Percentiles rank a stretch among this genome's conserved stretches.
Evolutionary conservation across 306 rosid species (phyloP).

Genomic region (Corylus americana): DNA sequence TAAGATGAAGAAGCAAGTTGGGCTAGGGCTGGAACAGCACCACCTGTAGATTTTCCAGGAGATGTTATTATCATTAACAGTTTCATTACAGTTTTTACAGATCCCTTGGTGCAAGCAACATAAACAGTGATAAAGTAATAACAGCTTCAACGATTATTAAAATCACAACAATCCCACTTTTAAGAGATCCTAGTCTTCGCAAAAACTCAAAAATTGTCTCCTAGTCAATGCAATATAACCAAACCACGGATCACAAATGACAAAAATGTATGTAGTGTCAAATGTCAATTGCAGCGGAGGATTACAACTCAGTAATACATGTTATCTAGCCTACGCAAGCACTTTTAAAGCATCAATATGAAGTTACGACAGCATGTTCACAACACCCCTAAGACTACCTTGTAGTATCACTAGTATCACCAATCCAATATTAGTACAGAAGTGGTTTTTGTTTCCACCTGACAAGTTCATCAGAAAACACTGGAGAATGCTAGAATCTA

Average conservation of each 20-base stretch:
- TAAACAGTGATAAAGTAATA: background rate
- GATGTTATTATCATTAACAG: conserved; percentile 12
- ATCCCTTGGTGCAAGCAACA: background rate
- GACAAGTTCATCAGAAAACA: too few relatives aligned
- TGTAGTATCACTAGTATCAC: background rate
- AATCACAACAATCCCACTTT: background rate
- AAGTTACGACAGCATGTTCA: background rate
- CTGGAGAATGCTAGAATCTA: too few relatives aligned
- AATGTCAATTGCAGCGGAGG: background rate
- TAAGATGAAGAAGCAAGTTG: conserved; percentile 88
- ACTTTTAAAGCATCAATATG: background rate
- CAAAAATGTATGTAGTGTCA: background rate
- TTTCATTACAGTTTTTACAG: background rate
- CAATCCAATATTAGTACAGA: background rate
- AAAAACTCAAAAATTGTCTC: background rate
- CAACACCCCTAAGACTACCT: background rate
- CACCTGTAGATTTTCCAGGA: conserved; percentile 50
- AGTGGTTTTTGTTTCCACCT: background rate
- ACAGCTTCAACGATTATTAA: background rate
- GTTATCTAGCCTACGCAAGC: background rate
- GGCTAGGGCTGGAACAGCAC: conserved; percentile 77
- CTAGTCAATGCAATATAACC: background rate
- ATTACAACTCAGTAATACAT: background rate
- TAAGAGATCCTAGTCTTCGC: background rate
- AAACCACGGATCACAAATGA: background rate